Evolutionary conservation across 23 red algal species (phyloP).

Genomic region (Agarophyton chilense): DNA sequence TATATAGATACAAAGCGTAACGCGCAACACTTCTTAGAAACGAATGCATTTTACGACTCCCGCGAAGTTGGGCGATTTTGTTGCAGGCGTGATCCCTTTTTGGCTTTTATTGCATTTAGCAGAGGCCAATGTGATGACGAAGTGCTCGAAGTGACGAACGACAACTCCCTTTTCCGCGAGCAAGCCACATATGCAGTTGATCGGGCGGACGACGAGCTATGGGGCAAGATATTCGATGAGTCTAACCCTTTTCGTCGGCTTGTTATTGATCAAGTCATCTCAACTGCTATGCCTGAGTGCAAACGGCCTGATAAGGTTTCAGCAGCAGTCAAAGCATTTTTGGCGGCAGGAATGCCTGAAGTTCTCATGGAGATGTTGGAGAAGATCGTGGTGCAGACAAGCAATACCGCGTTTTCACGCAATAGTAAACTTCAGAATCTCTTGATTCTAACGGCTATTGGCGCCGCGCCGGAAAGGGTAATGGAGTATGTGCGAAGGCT

Average conservation of each 20-base stretch:
- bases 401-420: conserved; percentile 86
- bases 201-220: conserved; percentile 79
- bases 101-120: conserved; percentile 94
- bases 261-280: conserved; percentile 88
- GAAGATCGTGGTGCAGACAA: conserved; percentile 92
- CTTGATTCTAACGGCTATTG: conserved; percentile 92
- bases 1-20: conserved; percentile 94
- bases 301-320: conserved; percentile 87
- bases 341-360: conserved; percentile 88
- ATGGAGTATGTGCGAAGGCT: conserved; percentile 96
- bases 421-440: conserved; percentile 98
- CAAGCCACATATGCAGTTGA: conserved; percentile 96
- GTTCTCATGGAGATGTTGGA: conserved; percentile 98
- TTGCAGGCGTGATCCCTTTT: conserved; percentile 78
- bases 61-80: conserved; percentile 90
- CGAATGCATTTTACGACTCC: conserved; percentile 95
- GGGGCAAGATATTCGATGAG: conserved; percentile 79
- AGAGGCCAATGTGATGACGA: conserved; percentile 93
- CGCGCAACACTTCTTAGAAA: conserved; percentile 98
- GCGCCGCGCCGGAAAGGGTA: conserved; percentile 80
- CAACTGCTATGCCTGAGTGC: conserved; percentile 83
- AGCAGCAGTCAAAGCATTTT: conserved; percentile 90
- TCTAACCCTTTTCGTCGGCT: conserved; percentile 82
- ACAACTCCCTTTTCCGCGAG: conserved; percentile 89
- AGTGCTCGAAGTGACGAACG: conserved; percentile 87